Conservation (phyloP, 805 yeast species). For the Lachancea fermentati region DNA sequence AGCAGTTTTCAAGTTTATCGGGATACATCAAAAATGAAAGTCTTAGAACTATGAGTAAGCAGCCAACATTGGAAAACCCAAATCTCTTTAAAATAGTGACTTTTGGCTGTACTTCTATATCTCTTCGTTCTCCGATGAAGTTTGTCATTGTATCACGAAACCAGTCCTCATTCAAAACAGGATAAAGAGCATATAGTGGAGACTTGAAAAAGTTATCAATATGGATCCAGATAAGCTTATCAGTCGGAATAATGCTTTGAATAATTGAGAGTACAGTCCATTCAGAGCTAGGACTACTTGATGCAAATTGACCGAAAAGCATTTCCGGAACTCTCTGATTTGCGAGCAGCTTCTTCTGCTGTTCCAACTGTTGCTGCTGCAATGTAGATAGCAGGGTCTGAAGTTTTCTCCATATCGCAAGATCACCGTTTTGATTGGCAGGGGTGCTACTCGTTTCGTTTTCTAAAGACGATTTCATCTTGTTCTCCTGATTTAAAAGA, state of each 20-base stretch:
- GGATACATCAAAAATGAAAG: conserved; percentile 39
- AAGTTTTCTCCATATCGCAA: conserved; percentile 13
- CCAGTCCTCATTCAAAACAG: conserved; percentile 39
- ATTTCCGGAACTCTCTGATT: conserved; percentile 12
- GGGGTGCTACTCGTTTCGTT: not conserved
- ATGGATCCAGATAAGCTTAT: conserved; percentile 41
- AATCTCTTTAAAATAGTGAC: conserved; percentile 38
- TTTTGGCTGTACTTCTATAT: conserved; percentile 31
- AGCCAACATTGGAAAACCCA: conserved; percentile 46
- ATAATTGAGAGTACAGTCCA: conserved; percentile 27
- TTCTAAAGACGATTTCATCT: conserved; percentile 4
- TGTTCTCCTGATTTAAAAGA: conserved; percentile 10
- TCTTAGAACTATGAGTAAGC: conserved; percentile 40
- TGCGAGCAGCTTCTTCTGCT: conserved; percentile 2
- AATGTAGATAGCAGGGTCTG: conserved; percentile 12
- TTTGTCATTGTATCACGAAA: conserved; percentile 32
- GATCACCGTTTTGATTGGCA: conserved; percentile 7
- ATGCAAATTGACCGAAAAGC: conserved; percentile 12
- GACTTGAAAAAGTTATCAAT: conserved; percentile 40
- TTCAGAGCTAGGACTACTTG: conserved; percentile 18
- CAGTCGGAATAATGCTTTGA: conserved; percentile 38
- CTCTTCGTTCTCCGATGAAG: conserved; percentile 35
- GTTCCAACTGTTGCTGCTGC: conserved; percentile 10
- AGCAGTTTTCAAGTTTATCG: conserved; percentile 25
- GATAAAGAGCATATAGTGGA: conserved; percentile 42